These are phyloP conservation scores for Boletus reticulatus DNA, from an alignment of 768 basidiomycete species.

Conservation along the genomic window DNA sequence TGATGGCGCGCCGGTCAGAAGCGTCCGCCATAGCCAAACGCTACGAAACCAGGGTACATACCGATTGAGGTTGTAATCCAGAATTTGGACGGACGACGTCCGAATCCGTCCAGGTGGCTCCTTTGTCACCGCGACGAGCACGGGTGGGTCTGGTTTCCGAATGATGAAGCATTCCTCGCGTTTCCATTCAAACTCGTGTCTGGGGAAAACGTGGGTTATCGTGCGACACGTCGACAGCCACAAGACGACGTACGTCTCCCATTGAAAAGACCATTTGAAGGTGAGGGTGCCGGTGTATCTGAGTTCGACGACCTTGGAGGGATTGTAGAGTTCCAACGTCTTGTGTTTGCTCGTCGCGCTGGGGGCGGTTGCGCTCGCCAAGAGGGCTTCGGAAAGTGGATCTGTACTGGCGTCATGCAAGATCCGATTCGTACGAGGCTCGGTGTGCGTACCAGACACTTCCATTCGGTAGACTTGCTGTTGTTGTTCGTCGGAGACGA, in stretches of 20 bases:
- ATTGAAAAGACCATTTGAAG: conserved; percentile 77
- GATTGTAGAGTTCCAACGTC: conserved; percentile 74
- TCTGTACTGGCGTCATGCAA: conserved; percentile 42
- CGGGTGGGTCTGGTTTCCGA: conserved; percentile 84
- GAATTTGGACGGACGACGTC: conserved; percentile 65
- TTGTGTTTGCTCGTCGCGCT: conserved; percentile 68
- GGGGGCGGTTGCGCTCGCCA: conserved; percentile 66
- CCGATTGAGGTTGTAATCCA: conserved; percentile 86
- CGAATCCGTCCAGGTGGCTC: conserved; percentile 67
- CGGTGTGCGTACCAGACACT: conserved; percentile 50
- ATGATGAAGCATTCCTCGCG: conserved; percentile 80
- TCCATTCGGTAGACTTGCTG: conserved; percentile 55
- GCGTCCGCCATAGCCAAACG: background rate
- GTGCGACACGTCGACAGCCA: background rate
- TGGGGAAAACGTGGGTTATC: conserved; percentile 24
- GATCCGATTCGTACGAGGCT: too few relatives aligned
- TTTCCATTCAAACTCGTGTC: conserved; percentile 85
- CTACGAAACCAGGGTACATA: conserved; percentile 18
- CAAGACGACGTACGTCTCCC: conserved; percentile 66
- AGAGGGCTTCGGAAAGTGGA: conserved; percentile 67
- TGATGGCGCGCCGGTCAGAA: background rate
- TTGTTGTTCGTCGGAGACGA: conserved; percentile 36
- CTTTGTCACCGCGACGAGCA: conserved; percentile 79
- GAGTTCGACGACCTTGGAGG: conserved; percentile 64
- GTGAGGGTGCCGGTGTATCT: conserved; percentile 70